Percentiles rank a stretch among this genome's conserved stretches.
Evolutionary conservation across 306 rosid genomes (phyloP).

Genomic region (Lablab purpureus): DNA sequence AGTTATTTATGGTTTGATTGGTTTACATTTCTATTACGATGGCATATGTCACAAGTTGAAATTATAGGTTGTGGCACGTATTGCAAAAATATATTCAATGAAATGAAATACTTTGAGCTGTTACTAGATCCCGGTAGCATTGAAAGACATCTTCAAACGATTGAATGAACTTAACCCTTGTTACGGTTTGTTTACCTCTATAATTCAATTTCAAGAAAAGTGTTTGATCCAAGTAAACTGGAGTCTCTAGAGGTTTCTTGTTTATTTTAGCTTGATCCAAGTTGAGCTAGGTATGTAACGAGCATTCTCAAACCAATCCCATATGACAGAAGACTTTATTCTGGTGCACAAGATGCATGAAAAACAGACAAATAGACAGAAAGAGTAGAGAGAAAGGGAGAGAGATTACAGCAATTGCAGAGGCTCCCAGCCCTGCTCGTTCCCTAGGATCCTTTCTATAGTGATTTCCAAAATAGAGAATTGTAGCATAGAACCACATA

Average conservation of each 20-base stretch:
- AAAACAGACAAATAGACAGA: neutral
- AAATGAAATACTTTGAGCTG: neutral
- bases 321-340: slow-evolving; percentile 35
- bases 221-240: slow-evolving; percentile 15
- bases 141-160: neutral
- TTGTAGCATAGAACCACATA: slow-evolving; percentile 85
- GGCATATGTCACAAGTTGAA: neutral
- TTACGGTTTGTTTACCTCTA: slow-evolving; percentile 5
- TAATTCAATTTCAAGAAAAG: slow-evolving; percentile 11
- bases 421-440: slow-evolving; percentile 92
- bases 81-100: neutral
- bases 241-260: slow-evolving; percentile 19
- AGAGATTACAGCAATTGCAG: slow-evolving; percentile 86
- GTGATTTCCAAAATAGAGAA: slow-evolving; percentile 84
- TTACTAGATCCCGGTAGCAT: neutral
- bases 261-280: slow-evolving; percentile 24
- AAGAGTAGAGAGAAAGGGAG: neutral
- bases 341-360: slow-evolving; percentile 25
- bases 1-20: neutral
- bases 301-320: neutral
- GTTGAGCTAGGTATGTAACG: neutral
- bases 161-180: neutral
- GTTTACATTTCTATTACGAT: neutral
- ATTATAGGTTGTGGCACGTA: neutral
- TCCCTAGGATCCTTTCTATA: slow-evolving; percentile 95